These are phyloP conservation scores for Sequoiadendron giganteum DNA, from an alignment of 75 land plant genomes.

Conservation along the genomic window DNA sequence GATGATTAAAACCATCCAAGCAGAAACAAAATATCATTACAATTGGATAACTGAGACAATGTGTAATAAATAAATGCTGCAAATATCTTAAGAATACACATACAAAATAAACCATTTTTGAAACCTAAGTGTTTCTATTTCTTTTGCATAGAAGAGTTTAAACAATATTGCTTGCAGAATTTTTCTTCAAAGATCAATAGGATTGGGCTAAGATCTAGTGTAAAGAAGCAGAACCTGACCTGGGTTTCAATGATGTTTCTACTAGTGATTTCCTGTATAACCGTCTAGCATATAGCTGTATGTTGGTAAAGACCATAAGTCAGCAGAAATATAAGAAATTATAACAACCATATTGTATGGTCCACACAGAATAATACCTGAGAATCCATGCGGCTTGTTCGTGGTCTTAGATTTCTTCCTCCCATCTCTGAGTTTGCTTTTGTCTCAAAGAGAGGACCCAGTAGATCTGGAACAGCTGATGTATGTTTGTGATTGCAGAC, in stretches of 20 bases:
- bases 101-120: neutral
- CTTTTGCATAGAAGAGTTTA: neutral
- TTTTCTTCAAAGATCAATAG: neutral
- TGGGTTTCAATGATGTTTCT: constrained; percentile 45
- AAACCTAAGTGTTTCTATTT: neutral
- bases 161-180: neutral
- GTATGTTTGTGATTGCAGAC: neutral
- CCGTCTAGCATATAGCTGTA: constrained; percentile 41
- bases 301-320: neutral
- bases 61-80: neutral
- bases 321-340: neutral
- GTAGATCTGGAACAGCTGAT: neutral
- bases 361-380: constrained; percentile 17
- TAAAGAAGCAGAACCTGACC: constrained; percentile 21
- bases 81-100: neutral
- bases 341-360: neutral
- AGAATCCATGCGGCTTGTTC: constrained; percentile 41
- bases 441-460: neutral
- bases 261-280: constrained; percentile 37
- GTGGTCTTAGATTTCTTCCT: constrained; percentile 14
- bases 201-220: neutral
- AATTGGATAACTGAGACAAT: neutral
- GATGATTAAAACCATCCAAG: neutral
- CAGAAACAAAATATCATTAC: neutral
- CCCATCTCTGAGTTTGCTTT: neutral